phyloP scores from a whole-genome alignment of 2,329 filamentous ascomycete species.

The Xylariaceae sp. region DNA sequence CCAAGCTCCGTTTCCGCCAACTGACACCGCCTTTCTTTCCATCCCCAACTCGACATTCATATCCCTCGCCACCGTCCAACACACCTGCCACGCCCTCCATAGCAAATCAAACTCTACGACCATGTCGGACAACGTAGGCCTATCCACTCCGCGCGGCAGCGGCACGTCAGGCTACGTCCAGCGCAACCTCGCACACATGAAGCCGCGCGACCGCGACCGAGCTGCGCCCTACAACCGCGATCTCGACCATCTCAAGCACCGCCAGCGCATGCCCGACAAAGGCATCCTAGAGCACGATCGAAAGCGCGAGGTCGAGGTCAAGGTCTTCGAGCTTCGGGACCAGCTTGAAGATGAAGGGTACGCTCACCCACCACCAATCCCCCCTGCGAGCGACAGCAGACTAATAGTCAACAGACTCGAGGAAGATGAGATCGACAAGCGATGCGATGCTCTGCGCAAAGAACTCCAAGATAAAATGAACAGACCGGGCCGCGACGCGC shows the following conservation, averaged over 20 bases:
- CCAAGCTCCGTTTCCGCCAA: slow-evolving; percentile 8
- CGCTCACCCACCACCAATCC: slow-evolving; percentile 24
- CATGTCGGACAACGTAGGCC: slow-evolving; percentile 97
- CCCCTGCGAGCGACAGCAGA: not conserved
- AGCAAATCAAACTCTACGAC: slow-evolving; percentile 1
- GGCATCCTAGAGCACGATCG: slow-evolving; percentile 93
- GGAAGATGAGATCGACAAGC: slow-evolving; percentile 86
- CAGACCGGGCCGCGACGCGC: slow-evolving; percentile 36
- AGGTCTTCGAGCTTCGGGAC: slow-evolving; percentile 87
- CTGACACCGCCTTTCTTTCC: slow-evolving; percentile 19
- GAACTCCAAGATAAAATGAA: slow-evolving; percentile 59
- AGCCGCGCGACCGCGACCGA: slow-evolving; percentile 79
- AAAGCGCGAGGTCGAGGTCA: slow-evolving; percentile 86
- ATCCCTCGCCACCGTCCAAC: not conserved
- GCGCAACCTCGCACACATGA: slow-evolving; percentile 86
- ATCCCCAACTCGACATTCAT: not conserved
- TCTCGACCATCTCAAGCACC: slow-evolving; percentile 67
- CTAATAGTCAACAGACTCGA: slow-evolving; percentile 54
- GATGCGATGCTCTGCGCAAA: slow-evolving; percentile 64
- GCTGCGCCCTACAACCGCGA: slow-evolving; percentile 71
- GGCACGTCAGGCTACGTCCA: slow-evolving; percentile 98
- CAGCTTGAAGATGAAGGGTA: slow-evolving; percentile 87
- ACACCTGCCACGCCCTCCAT: not conserved
- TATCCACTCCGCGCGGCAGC: slow-evolving; percentile 88
- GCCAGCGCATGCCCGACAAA: slow-evolving; percentile 81